Conservation (phyloP, 1,139 yeast species). For the Saccharomycopsis hybrid region DNA sequence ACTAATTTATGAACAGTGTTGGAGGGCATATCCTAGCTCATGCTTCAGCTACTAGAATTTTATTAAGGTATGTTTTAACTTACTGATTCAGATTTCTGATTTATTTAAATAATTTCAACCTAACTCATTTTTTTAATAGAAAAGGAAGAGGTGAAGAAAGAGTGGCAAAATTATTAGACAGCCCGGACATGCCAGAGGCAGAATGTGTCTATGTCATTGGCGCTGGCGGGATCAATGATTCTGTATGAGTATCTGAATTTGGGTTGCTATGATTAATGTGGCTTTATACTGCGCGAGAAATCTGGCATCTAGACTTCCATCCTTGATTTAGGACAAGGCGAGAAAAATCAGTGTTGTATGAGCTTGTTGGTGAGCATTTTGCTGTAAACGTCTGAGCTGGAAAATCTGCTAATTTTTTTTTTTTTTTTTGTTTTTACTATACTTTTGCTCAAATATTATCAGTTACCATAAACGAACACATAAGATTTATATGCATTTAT, state of each 20-base stretch:
- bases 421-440: too few relatives aligned
- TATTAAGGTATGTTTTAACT: constrained; percentile 30
- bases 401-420: too few relatives aligned
- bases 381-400: too few relatives aligned
- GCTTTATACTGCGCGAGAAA: too few relatives aligned
- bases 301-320: too few relatives aligned
- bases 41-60: constrained; percentile 56
- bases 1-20: constrained; percentile 28
- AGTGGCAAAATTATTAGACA: constrained; percentile 55
- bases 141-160: constrained; percentile 63
- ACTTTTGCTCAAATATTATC: too few relatives aligned
- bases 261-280: too few relatives aligned
- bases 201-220: constrained; percentile 50
- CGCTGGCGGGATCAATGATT: constrained; percentile 47
- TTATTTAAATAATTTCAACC: not conserved
- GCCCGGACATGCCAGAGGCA: constrained; percentile 57
- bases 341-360: too few relatives aligned
- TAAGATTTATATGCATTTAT: too few relatives aligned
- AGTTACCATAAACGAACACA: too few relatives aligned
- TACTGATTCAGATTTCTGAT: not conserved
- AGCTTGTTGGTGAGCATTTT: too few relatives aligned
- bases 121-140: constrained; percentile 25
- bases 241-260: constrained; percentile 23
- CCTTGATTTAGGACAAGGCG: too few relatives aligned
- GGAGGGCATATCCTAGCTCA: constrained; percentile 63